Conservation (phyloP, 2,329 filamentous ascomycete genomes). For the Aspergillus aculeatinus region DNA sequence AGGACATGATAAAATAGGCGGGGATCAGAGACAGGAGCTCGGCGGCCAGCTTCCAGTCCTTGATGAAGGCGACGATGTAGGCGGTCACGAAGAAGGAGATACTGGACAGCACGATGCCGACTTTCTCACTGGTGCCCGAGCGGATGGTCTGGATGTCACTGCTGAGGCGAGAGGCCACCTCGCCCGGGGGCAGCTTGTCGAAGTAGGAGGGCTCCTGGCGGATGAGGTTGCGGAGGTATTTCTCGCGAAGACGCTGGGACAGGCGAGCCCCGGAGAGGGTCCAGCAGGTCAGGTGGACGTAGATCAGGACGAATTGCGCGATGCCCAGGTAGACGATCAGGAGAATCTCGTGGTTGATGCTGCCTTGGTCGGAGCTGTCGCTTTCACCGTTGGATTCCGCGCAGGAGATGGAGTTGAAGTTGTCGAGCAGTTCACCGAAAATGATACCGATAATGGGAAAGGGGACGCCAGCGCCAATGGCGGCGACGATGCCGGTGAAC, state of each 20-base stretch:
- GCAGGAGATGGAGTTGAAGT: slow-evolving; percentile 38
- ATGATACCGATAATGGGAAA: slow-evolving; percentile 43
- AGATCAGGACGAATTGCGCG: slow-evolving; percentile 63
- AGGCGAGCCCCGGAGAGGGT: slow-evolving; percentile 63
- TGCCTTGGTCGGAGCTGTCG: slow-evolving; percentile 19
- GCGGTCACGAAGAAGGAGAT: slow-evolving; percentile 66
- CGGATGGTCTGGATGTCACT: slow-evolving; percentile 67
- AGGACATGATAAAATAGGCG: slow-evolving; percentile 52
- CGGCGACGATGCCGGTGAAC: slow-evolving; percentile 26
- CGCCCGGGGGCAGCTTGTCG: slow-evolving; percentile 61
- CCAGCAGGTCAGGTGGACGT: slow-evolving; percentile 64
- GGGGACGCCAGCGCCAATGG: slow-evolving; percentile 41
- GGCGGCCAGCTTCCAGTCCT: slow-evolving; percentile 60
- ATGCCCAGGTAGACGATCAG: slow-evolving; percentile 64
- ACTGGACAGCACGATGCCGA: slow-evolving; percentile 63
- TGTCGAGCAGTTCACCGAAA: slow-evolving; percentile 42
- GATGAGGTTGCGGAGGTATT: slow-evolving; percentile 59
- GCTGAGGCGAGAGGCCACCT: slow-evolving; percentile 64
- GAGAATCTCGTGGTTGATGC: slow-evolving; percentile 56
- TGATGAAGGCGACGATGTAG: slow-evolving; percentile 66
- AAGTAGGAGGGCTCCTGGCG: slow-evolving; percentile 64
- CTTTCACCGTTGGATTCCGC: slow-evolving; percentile 11
- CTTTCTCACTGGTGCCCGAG: slow-evolving; percentile 68
- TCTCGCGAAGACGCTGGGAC: slow-evolving; percentile 61
- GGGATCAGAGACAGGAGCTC: slow-evolving; percentile 58